Conservation (phyloP, 352 stramenopile species). For the Phytophthora pinifolia region DNA sequence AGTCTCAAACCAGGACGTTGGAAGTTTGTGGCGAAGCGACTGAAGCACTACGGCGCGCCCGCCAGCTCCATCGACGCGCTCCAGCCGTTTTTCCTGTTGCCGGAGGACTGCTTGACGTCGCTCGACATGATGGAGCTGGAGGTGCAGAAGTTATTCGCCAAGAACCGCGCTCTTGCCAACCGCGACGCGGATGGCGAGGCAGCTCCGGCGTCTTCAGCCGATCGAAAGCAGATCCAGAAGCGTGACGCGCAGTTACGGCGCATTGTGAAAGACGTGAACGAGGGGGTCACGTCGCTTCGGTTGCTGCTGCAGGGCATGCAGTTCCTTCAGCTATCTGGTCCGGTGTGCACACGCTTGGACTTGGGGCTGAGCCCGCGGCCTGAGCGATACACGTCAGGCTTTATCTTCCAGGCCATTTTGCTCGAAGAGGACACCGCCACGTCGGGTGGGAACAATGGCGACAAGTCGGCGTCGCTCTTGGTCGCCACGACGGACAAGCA, state of each 20-base stretch:
- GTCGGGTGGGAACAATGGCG: constrained; percentile 14
- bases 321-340: constrained; percentile 55
- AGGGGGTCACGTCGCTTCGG: constrained; percentile 63
- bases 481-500: constrained; percentile 47
- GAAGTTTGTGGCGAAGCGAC: constrained; percentile 74
- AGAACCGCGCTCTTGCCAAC: constrained; percentile 30
- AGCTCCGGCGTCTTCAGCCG: constrained; percentile 16
- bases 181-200: constrained; percentile 26
- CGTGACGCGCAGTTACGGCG: constrained; percentile 60
- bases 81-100: constrained; percentile 76
- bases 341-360: constrained; percentile 69
- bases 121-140: constrained; percentile 71
- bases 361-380: constrained; percentile 74
- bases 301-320: constrained; percentile 74
- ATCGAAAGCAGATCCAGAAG: constrained; percentile 67
- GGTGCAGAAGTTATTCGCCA: constrained; percentile 59
- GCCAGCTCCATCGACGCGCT: constrained; percentile 54
- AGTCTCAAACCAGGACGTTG: constrained; percentile 65
- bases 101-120: constrained; percentile 57
- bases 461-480: constrained; percentile 27
- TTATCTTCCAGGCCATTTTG: constrained; percentile 86
- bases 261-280: constrained; percentile 67
- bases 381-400: constrained; percentile 76
- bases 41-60: constrained; percentile 61
- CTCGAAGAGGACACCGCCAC: constrained; percentile 27